A percentile compares a stretch with the other conserved stretches of the same genome.
Evolutionary conservation across 306 rosid species (phyloP).

Genomic region (Citrullus amarus): DNA sequence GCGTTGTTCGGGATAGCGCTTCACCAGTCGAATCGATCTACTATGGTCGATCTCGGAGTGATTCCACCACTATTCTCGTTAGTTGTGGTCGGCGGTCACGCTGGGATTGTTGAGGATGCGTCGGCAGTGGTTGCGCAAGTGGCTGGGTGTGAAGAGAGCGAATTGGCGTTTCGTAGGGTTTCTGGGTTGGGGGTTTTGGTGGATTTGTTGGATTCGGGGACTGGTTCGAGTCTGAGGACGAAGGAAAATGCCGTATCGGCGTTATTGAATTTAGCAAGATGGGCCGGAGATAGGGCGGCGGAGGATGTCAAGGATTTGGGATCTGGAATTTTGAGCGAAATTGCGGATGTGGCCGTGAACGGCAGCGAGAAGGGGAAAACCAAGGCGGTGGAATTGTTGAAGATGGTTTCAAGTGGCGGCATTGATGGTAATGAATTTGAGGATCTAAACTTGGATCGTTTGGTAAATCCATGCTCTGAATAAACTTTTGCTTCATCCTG

Average conservation of each 20-base stretch:
- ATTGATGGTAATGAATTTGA: constrained; percentile 6
- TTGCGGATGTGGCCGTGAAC: constrained; percentile 39
- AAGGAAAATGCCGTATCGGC: constrained; percentile 76
- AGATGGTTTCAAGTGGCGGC: constrained; percentile 27
- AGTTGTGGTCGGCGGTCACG: constrained; percentile 37
- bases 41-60: constrained; percentile 47
- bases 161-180: constrained; percentile 38
- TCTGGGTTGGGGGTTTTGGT: constrained; percentile 44
- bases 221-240: constrained; percentile 52
- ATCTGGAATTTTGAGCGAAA: constrained; percentile 37
- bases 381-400: constrained; percentile 45
- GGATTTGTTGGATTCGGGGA: constrained; percentile 47
- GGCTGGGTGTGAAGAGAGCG: constrained; percentile 87
- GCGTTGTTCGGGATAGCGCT: constrained; percentile 77
- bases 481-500: background rate
- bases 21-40: constrained; percentile 40
- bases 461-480: constrained; percentile 18
- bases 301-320: constrained; percentile 40
- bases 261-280: constrained; percentile 48
- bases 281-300: constrained; percentile 42
- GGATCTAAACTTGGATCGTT: constrained; percentile 34
- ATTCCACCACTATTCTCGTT: constrained; percentile 48
- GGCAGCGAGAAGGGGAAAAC: constrained; percentile 45
- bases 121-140: constrained; percentile 90
- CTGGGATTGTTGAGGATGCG: constrained; percentile 74